Percentiles rank a stretch among this genome's conserved stretches.
These are phyloP conservation scores for Alternaria ventricosa DNA, from an alignment of 2,329 filamentous ascomycete species.

Conservation along the genomic window DNA sequence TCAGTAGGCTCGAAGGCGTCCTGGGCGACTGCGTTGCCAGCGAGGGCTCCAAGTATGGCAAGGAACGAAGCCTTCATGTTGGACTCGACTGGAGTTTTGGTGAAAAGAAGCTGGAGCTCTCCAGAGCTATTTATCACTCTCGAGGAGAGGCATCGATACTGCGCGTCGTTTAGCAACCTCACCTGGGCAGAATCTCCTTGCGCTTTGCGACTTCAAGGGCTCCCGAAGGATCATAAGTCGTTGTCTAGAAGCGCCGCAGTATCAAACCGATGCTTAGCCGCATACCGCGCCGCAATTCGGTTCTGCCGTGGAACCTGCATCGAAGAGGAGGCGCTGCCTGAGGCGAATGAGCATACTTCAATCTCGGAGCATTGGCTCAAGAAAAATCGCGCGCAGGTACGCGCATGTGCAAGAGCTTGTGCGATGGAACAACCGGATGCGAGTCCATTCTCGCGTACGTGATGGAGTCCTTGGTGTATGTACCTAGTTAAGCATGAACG, in stretches of 20 bases:
- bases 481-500: not conserved
- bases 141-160: not conserved
- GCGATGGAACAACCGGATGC: not conserved
- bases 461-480: not conserved
- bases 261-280: not conserved
- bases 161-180: not conserved
- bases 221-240: not conserved
- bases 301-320: not conserved
- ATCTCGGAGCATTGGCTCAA: not conserved
- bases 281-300: slow-evolving; percentile 1
- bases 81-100: not conserved
- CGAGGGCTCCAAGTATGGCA: not conserved
- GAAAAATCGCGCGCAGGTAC: not conserved
- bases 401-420: not conserved
- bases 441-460: not conserved
- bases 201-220: not conserved
- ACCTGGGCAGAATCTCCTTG: not conserved
- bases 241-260: not conserved
- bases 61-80: not conserved
- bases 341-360: not conserved
- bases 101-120: not conserved
- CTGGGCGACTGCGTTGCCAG: not conserved
- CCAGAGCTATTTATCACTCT: not conserved
- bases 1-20: slow-evolving; percentile 9
- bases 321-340: not conserved